Evolutionary conservation across 2,329 filamentous ascomycete genomes (phyloP).

Genomic region (Erysiphe neolycopersici): DNA sequence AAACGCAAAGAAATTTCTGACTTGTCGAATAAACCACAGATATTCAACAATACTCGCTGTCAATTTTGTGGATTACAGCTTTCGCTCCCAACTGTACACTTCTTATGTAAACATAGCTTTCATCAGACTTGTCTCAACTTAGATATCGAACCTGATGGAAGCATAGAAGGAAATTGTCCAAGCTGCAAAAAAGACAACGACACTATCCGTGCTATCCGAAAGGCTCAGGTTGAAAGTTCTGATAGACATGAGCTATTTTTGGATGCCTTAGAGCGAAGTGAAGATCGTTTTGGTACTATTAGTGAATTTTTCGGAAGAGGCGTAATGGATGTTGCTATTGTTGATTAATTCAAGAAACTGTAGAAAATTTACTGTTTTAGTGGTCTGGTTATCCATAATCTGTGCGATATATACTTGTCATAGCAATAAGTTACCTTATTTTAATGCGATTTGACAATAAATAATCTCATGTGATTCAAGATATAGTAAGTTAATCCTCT

Average conservation of each 20-base stretch:
- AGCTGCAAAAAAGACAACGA: slow-evolving; percentile 63
- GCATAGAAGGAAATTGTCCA: slow-evolving; percentile 53
- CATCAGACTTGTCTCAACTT: slow-evolving; percentile 69
- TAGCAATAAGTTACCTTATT: too few relatives aligned
- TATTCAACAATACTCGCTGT: slow-evolving; percentile 79
- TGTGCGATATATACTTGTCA: too few relatives aligned
- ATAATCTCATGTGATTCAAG: too few relatives aligned
- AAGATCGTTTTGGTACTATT: slow-evolving; percentile 69
- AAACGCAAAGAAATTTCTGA: slow-evolving; percentile 58
- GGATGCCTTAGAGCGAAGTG: slow-evolving; percentile 48
- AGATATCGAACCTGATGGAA: slow-evolving; percentile 18
- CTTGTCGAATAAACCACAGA: slow-evolving; percentile 50
- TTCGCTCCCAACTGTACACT: slow-evolving; percentile 79
- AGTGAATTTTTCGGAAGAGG: slow-evolving; percentile 88
- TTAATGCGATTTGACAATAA: too few relatives aligned
- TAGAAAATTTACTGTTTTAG: too few relatives aligned
- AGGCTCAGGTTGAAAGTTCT: slow-evolving; percentile 64
- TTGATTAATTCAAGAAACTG: not conserved
- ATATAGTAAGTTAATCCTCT: too few relatives aligned
- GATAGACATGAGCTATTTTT: slow-evolving; percentile 75
- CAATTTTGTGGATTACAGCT: slow-evolving; percentile 46
- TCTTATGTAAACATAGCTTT: slow-evolving; percentile 91
- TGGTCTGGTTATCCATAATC: too few relatives aligned
- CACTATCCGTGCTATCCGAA: slow-evolving; percentile 65
- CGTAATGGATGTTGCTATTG: slow-evolving; percentile 37